Percentiles rank a stretch among this genome's conserved stretches.
phyloP scores from a whole-genome alignment of 495 filamentous ascomycete genomes.

The Trypethelium eluteriae region DNA sequence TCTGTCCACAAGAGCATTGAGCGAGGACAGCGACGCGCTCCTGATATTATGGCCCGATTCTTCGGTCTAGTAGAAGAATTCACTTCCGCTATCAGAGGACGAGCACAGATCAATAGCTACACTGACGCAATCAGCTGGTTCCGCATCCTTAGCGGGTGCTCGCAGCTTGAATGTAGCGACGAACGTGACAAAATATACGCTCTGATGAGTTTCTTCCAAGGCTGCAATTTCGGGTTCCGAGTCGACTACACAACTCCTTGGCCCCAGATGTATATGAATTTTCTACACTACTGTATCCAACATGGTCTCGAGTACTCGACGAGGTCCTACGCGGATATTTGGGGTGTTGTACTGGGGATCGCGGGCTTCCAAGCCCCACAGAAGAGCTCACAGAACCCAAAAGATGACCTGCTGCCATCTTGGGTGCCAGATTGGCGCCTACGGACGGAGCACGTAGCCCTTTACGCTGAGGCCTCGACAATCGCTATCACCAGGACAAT shows the following conservation, averaged over 20 bases:
- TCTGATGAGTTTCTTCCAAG: conserved; percentile 3
- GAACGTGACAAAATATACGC: background rate
- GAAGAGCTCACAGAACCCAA: background rate
- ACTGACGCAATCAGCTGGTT: background rate
- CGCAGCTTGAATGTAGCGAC: conserved; percentile 5
- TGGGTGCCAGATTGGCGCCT: conserved; percentile 1
- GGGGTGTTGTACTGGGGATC: conserved; percentile 1
- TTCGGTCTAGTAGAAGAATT: background rate
- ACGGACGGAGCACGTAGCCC: background rate
- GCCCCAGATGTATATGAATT: background rate
- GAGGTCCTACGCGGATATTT: background rate
- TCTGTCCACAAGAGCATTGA: background rate
- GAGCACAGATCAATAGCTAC: conserved; percentile 1
- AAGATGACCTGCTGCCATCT: background rate
- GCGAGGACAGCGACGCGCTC: background rate
- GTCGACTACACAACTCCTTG: background rate
- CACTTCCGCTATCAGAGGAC: background rate
- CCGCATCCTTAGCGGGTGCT: background rate
- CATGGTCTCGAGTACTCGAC: conserved; percentile 1
- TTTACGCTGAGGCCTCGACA: background rate
- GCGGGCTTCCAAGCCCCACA: background rate
- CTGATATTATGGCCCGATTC: background rate
- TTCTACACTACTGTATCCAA: background rate
- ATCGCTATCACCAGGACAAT: background rate
- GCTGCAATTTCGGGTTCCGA: conserved; percentile 4